A percentile compares a stretch with the other conserved stretches of the same genome.
phyloP scores from a whole-genome alignment of 805 yeast genomes.

The Barnettozyma californica region DNA sequence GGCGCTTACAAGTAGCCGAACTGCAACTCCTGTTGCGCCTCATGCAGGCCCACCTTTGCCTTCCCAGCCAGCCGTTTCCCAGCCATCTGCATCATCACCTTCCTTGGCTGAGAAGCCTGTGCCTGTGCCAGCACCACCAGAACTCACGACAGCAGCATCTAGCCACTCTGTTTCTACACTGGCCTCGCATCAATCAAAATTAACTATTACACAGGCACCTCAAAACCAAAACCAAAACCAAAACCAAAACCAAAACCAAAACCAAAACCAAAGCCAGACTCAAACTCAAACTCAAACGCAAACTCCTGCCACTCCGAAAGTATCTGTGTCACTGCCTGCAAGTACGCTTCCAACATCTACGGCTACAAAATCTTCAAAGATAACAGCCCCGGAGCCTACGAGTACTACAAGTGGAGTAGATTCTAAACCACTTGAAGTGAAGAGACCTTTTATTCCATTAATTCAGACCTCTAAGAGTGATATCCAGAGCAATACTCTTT shows the following conservation, averaged over 20 bases:
- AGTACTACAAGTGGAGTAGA: neutral
- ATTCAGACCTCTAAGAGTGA: slow-evolving; percentile 2
- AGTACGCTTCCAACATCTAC: neutral
- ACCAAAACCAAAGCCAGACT: too few relatives aligned
- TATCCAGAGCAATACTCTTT: neutral
- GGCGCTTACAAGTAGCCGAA: neutral
- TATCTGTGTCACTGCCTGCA: neutral
- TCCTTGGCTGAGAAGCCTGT: neutral
- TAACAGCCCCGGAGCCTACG: neutral
- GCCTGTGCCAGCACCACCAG: neutral
- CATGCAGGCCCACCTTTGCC: neutral
- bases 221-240: neutral
- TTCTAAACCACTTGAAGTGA: neutral
- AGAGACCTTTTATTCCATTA: slow-evolving; percentile 4
- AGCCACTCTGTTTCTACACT: neutral
- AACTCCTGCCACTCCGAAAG: neutral
- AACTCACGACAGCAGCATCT: neutral
- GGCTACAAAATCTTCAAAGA: neutral
- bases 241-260: too few relatives aligned
- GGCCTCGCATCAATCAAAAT: neutral
- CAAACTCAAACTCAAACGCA: neutral
- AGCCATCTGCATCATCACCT: neutral
- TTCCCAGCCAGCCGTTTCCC: neutral
- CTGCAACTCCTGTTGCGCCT: neutral
- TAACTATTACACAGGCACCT: neutral